Evolutionary conservation across 2,329 filamentous ascomycete species (phyloP).

Genomic region (Apiospora aurea): DNA sequence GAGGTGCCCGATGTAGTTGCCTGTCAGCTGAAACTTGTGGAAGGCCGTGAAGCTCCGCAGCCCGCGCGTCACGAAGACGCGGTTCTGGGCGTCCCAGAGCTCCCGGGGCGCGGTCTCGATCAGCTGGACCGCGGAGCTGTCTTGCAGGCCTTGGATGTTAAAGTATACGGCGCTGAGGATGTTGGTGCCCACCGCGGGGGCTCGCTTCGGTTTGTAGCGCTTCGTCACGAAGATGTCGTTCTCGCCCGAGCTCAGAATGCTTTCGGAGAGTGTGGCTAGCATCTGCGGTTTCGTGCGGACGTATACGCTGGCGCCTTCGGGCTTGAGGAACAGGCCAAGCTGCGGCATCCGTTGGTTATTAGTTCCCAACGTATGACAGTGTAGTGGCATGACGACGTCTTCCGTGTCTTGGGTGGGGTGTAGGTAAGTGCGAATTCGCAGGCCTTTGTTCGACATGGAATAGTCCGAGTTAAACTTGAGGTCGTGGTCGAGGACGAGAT

Average conservation of each 20-base stretch:
- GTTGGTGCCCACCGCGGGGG: not conserved
- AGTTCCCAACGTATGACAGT: not conserved
- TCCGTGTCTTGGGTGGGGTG: not conserved
- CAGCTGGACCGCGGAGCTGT: not conserved
- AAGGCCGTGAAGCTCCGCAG: not conserved
- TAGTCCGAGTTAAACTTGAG: not conserved
- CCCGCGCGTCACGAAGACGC: conserved; percentile 20
- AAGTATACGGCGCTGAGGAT: not conserved
- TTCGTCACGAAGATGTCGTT: not conserved
- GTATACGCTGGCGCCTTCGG: not conserved
- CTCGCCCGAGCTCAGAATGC: not conserved
- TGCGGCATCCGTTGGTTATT: not conserved
- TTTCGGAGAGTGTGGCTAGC: not conserved
- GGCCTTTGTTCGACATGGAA: not conserved
- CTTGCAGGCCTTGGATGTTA: no score
- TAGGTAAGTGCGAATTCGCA: not conserved
- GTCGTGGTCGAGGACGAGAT: not conserved
- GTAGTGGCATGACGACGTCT: not conserved
- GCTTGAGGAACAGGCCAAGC: not conserved
- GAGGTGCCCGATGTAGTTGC: not conserved
- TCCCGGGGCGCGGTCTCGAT: conserved; percentile 12
- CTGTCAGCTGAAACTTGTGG: not conserved
- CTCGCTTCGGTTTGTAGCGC: not conserved
- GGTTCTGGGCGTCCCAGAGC: conserved; percentile 24
- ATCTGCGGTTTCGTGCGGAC: not conserved